Evolutionary conservation across 108 stramenopile genomes (phyloP).

Genomic region (Pelagomonas calceolata): DNA sequence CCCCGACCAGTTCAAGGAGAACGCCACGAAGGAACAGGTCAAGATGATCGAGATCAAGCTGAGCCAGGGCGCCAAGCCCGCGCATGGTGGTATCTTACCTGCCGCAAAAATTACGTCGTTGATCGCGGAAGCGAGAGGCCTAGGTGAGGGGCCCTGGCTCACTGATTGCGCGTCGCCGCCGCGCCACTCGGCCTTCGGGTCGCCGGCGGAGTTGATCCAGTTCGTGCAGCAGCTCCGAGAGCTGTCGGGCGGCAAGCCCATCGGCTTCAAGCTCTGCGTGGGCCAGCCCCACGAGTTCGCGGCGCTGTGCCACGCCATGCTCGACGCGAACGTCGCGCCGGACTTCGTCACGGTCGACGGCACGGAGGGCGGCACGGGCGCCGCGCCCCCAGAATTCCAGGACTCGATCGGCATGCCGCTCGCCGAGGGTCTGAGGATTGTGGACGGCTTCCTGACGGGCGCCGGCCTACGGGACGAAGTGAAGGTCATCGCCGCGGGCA

Average conservation of each 20-base stretch:
- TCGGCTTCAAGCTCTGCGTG: conserved; percentile 74
- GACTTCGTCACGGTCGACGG: conserved; percentile 74
- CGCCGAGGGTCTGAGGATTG: conserved; percentile 58
- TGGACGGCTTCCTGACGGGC: conserved; percentile 53
- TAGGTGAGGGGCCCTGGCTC: conserved; percentile 30
- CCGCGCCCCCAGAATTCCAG: conserved; percentile 74
- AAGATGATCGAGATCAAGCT: conserved; percentile 83
- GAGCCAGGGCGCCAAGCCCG: conserved; percentile 77
- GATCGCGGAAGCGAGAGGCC: conserved; percentile 68
- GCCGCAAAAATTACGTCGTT: conserved; percentile 56
- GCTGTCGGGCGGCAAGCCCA: conserved; percentile 58
- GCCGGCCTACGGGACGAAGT: conserved; percentile 57
- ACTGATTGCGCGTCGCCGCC: conserved; percentile 73
- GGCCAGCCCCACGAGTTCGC: conserved; percentile 55
- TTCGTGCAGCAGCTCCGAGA: conserved; percentile 56
- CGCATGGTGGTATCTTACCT: conserved; percentile 74
- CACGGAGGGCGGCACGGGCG: conserved; percentile 76
- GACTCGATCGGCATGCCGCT: conserved; percentile 65
- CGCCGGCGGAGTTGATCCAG: conserved; percentile 48
- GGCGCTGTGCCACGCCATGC: conserved; percentile 48
- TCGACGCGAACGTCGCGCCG: conserved; percentile 43
- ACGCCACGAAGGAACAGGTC: conserved; percentile 25
- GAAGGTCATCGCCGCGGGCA: conserved; percentile 61
- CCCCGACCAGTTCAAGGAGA: conserved; percentile 46
- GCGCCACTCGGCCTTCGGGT: conserved; percentile 60